Evolutionary conservation across 2,329 filamentous ascomycete genomes (phyloP).

Genomic region (Alternaria solani): DNA sequence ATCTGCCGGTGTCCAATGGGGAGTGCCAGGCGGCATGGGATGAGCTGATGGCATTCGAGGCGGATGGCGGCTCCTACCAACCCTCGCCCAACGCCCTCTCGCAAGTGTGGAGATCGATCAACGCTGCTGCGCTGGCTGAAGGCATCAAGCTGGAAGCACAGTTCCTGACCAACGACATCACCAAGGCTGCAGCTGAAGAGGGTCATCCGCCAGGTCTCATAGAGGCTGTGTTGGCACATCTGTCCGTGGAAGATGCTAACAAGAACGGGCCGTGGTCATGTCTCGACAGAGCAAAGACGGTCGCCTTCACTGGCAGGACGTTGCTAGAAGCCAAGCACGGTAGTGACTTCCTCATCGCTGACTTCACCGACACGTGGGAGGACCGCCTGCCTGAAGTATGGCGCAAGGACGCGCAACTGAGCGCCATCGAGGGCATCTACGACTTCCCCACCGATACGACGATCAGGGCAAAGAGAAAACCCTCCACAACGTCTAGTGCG

Average conservation of each 20-base stretch:
- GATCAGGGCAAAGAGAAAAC: conserved; percentile 35
- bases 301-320: conserved; percentile 43
- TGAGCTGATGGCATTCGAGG: conserved; percentile 63
- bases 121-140: conserved; percentile 53
- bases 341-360: conserved; percentile 39
- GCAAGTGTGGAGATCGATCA: conserved; percentile 59
- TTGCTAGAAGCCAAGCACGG: conserved; percentile 41
- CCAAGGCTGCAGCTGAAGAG: conserved; percentile 45
- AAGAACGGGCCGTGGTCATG: conserved; percentile 43
- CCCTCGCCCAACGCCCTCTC: conserved; percentile 59
- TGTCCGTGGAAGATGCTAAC: conserved; percentile 41
- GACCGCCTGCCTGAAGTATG: conserved; percentile 50
- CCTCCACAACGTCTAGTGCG: conserved; percentile 5
- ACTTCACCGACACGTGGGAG: conserved; percentile 50
- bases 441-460: conserved; percentile 45
- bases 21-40: conserved; percentile 62
- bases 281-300: conserved; percentile 44
- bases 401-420: conserved; percentile 45
- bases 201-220: conserved; percentile 51
- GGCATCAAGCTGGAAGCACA: conserved; percentile 51
- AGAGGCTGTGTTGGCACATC: conserved; percentile 48
- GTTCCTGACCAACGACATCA: conserved; percentile 47
- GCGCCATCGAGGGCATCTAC: conserved; percentile 43
- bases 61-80: conserved; percentile 51
- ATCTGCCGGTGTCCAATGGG: conserved; percentile 61